Evolutionary conservation across 352 stramenopile genomes (phyloP).

Genomic region (Globisporangium iwayamae): DNA sequence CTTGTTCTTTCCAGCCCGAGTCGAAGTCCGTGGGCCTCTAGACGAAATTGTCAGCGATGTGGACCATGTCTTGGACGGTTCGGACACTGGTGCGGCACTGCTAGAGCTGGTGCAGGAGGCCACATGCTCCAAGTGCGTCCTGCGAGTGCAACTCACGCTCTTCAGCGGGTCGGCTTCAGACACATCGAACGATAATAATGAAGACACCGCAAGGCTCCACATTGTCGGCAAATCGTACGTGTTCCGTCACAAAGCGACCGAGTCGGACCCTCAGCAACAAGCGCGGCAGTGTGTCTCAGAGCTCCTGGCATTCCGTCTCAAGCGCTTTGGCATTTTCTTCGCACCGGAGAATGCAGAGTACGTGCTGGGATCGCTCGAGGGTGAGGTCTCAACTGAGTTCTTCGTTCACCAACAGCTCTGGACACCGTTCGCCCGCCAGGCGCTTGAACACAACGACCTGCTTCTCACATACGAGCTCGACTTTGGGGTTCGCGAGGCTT

Average conservation of each 20-base stretch:
- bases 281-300: slow-evolving; percentile 9
- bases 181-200: not conserved
- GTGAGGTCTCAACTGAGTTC: not conserved
- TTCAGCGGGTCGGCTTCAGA: not conserved
- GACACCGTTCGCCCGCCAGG: slow-evolving; percentile 26
- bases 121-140: slow-evolving; percentile 16
- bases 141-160: slow-evolving; percentile 7
- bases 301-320: slow-evolving; percentile 22
- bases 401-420: slow-evolving; percentile 15
- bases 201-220: slow-evolving; percentile 1
- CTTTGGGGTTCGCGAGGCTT: not conserved
- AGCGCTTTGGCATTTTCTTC: slow-evolving; percentile 33
- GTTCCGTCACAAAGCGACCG: slow-evolving; percentile 31
- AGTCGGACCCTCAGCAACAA: not conserved
- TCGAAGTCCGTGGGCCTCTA: not conserved
- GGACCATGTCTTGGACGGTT: slow-evolving; percentile 6
- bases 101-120: slow-evolving; percentile 22
- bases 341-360: slow-evolving; percentile 20
- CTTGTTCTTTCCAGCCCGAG: not conserved
- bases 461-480: slow-evolving; percentile 31
- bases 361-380: slow-evolving; percentile 10
- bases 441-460: slow-evolving; percentile 14
- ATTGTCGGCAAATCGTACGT: slow-evolving; percentile 35
- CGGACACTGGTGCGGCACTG: slow-evolving; percentile 17
- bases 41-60: slow-evolving; percentile 1